These are phyloP conservation scores for Acanthamoeba royreba DNA, from an alignment of 208 protist species.

Conservation along the genomic window DNA sequence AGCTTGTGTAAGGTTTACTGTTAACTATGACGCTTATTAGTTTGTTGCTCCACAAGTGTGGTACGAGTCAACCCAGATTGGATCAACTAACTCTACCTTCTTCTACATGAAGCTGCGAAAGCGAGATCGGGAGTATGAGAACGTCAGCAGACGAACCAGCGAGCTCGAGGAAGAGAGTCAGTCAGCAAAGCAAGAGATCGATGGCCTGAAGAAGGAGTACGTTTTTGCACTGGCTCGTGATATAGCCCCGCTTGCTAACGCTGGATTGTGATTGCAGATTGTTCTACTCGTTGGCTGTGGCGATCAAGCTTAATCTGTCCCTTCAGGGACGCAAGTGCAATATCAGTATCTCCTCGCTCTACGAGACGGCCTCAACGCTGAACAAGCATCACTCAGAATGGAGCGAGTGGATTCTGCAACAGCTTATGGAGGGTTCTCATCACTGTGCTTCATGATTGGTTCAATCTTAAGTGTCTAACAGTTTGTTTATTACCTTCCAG, in stretches of 20 bases:
- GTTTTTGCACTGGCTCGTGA: background rate
- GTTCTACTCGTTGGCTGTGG: conserved; percentile 25
- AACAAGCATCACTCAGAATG: conserved; percentile 13
- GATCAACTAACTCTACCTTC: background rate
- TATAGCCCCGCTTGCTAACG: background rate
- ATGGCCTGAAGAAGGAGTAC: background rate
- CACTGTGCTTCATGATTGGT: no score
- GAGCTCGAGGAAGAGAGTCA: background rate
- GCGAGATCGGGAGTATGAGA: background rate
- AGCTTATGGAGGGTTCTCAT: background rate
- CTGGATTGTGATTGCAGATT: background rate
- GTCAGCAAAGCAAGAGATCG: background rate
- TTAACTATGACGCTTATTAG: no score
- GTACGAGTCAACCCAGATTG: no score
- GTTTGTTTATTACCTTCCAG: no score
- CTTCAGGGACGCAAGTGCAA: background rate
- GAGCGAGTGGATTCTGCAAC: conserved; percentile 1
- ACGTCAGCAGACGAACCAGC: background rate
- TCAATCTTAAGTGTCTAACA: no score
- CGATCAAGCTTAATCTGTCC: conserved; percentile 28
- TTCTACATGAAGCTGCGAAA: background rate
- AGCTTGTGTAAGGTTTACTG: no score
- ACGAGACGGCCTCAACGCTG: background rate
- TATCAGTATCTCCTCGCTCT: background rate
- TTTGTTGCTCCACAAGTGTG: no score